Percentiles rank a stretch among this genome's conserved stretches.
These are phyloP conservation scores for Arctostaphylos glauca DNA, from an alignment of 148 eudicot species.

Conservation along the genomic window DNA sequence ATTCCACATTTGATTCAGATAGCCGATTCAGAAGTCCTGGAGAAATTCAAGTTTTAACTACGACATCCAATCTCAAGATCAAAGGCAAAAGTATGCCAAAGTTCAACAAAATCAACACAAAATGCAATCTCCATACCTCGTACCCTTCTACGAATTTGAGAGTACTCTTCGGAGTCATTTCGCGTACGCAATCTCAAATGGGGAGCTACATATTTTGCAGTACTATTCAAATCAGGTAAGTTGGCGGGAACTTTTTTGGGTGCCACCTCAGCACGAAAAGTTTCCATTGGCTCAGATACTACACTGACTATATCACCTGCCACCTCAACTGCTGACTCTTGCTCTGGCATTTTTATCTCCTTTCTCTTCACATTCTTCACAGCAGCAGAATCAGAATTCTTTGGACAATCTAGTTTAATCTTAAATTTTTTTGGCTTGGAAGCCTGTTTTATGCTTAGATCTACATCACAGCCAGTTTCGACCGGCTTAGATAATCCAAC, in stretches of 20 bases:
- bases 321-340: slow-evolving; percentile 23
- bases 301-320: slow-evolving; percentile 16
- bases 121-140: slow-evolving; percentile 49
- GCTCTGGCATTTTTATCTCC: slow-evolving; percentile 46
- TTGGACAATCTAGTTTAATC: slow-evolving; percentile 18
- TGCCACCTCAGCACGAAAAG: slow-evolving; percentile 18
- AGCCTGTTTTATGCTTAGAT: slow-evolving; percentile 10
- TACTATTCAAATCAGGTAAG: slow-evolving; percentile 19
- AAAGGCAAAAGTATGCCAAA: slow-evolving; percentile 6
- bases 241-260: slow-evolving; percentile 24
- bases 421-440: background rate
- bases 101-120: background rate
- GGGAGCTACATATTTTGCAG: slow-evolving; percentile 71
- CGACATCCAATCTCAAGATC: slow-evolving; percentile 12
- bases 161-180: slow-evolving; percentile 54
- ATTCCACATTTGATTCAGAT: slow-evolving; percentile 90
- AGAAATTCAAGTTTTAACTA: slow-evolving; percentile 14
- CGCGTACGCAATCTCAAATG: slow-evolving; percentile 56
- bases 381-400: slow-evolving; percentile 3
- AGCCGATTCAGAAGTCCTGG: slow-evolving; percentile 86
- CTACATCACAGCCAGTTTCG: background rate
- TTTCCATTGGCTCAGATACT: slow-evolving; percentile 28
- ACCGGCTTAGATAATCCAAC: slow-evolving; percentile 13
- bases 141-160: slow-evolving; percentile 65
- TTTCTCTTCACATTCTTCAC: slow-evolving; percentile 23